Conservation (phyloP, 257 asterid genomes). For the Petrea volubilis region DNA sequence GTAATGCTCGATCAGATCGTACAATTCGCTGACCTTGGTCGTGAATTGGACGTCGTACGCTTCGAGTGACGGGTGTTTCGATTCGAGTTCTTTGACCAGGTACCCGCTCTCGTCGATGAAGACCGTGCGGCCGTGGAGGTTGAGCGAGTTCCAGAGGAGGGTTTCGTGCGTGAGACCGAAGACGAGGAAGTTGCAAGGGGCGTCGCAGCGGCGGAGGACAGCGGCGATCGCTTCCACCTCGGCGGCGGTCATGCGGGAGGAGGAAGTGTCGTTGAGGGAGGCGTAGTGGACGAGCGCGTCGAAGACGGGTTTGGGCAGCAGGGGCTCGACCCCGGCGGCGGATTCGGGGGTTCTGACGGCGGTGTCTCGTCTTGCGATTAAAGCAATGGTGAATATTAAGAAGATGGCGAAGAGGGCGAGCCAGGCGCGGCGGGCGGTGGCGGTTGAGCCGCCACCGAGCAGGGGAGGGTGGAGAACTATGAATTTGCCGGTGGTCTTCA, state of each 20-base stretch:
- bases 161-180: conserved; percentile 82
- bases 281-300: conserved; percentile 83
- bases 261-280: conserved; percentile 26
- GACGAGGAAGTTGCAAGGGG: conserved; percentile 71
- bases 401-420: conserved; percentile 34
- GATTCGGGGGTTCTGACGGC: neutral
- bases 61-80: conserved; percentile 57
- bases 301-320: conserved; percentile 43
- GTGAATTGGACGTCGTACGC: conserved; percentile 80
- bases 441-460: neutral
- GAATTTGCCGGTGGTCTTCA: conserved; percentile 52
- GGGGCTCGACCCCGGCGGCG: conserved; percentile 7
- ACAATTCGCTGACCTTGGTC: conserved; percentile 59
- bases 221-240: conserved; percentile 55
- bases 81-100: conserved; percentile 47
- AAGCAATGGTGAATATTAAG: conserved; percentile 42
- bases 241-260: conserved; percentile 49
- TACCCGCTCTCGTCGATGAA: conserved; percentile 68
- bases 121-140: conserved; percentile 77
- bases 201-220: conserved; percentile 60
- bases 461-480: conserved; percentile 49
- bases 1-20: conserved; percentile 52
- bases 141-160: conserved; percentile 72
- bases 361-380: conserved; percentile 38
- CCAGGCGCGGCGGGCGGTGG: conserved; percentile 40